phyloP scores from a whole-genome alignment of 1,284 basidiomycete genomes.

The Moniliophthora roreri region DNA sequence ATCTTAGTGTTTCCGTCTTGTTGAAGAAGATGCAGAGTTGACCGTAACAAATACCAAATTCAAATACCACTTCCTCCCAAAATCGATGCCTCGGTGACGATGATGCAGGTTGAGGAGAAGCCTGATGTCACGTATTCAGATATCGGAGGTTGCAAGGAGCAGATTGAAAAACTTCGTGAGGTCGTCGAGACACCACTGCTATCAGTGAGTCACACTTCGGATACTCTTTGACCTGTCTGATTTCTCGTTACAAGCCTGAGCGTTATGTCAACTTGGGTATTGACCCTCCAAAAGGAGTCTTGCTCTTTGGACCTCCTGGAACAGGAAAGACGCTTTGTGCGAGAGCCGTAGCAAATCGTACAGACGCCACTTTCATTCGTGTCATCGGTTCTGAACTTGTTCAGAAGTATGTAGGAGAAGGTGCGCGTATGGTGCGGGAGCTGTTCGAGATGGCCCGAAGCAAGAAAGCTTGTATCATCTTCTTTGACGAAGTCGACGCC shows the following conservation, averaged over 20 bases:
- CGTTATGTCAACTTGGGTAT: conserved; percentile 98
- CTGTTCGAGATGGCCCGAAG: conserved; percentile 98
- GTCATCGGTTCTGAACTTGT: conserved; percentile 99
- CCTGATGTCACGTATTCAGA: conserved; percentile 99
- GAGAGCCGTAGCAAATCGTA: conserved; percentile 97
- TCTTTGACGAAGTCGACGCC: conserved; percentile 98
- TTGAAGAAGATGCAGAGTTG: conserved; percentile 53
- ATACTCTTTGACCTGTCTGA: conserved; percentile 1
- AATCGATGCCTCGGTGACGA: conserved; percentile 98
- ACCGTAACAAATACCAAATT: conserved; percentile 97
- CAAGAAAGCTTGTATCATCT: conserved; percentile 99
- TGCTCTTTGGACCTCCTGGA: conserved; percentile 95
- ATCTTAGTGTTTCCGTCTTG: not conserved
- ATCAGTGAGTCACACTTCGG: conserved; percentile 56
- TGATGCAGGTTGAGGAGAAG: conserved; percentile 99
- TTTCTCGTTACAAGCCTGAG: conserved; percentile 71
- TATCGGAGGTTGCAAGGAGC: conserved; percentile 98
- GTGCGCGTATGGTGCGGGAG: conserved; percentile 98
- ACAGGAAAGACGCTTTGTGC: conserved; percentile 99
- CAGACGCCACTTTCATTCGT: conserved; percentile 98
- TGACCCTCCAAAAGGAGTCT: conserved; percentile 97
- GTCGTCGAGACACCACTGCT: conserved; percentile 98
- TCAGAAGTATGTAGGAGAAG: conserved; percentile 99
- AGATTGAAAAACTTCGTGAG: conserved; percentile 98
- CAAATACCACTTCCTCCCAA: conserved; percentile 99